Percentiles rank a stretch among this genome's conserved stretches.
phyloP scores from a whole-genome alignment of 179 eudicot species.

The Spinacia oleracea region DNA sequence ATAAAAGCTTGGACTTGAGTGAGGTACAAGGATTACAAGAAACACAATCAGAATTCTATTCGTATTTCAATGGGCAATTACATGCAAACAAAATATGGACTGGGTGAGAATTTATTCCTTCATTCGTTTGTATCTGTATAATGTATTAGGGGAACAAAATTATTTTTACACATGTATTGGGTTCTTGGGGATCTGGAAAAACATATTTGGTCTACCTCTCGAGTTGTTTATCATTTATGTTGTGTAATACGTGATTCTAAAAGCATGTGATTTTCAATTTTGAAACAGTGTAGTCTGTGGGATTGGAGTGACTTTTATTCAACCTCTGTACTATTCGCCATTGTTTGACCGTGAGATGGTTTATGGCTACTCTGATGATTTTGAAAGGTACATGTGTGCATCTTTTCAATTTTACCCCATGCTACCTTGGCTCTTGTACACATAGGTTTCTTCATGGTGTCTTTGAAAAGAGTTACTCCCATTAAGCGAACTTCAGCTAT shows the following conservation, averaged over 20 bases:
- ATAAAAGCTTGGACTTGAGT: conserved; percentile 49
- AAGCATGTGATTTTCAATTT: not conserved
- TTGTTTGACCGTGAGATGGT: conserved; percentile 52
- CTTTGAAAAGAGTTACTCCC: not conserved
- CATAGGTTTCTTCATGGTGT: not conserved
- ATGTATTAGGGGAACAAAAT: not conserved
- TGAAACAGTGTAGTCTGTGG: conserved; percentile 55
- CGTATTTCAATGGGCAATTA: conserved; percentile 61
- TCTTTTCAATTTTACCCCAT: not conserved
- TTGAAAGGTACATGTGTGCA: conserved; percentile 51
- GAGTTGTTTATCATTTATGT: not conserved
- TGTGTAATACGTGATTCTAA: not conserved
- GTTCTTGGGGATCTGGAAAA: not conserved
- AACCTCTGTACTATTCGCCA: conserved; percentile 56
- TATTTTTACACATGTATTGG: not conserved
- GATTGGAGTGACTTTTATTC: conserved; percentile 64
- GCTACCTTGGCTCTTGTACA: not conserved
- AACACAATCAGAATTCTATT: conserved; percentile 47
- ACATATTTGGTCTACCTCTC: not conserved
- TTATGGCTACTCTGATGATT: conserved; percentile 62
- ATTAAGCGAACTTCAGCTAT: not conserved
- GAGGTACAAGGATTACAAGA: conserved; percentile 56
- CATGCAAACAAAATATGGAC: conserved; percentile 64
- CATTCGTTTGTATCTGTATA: not conserved
- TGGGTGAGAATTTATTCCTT: conserved; percentile 44